phyloP scores from a whole-genome alignment of 805 yeast species.

The Kodamaea kakaduensis region DNA sequence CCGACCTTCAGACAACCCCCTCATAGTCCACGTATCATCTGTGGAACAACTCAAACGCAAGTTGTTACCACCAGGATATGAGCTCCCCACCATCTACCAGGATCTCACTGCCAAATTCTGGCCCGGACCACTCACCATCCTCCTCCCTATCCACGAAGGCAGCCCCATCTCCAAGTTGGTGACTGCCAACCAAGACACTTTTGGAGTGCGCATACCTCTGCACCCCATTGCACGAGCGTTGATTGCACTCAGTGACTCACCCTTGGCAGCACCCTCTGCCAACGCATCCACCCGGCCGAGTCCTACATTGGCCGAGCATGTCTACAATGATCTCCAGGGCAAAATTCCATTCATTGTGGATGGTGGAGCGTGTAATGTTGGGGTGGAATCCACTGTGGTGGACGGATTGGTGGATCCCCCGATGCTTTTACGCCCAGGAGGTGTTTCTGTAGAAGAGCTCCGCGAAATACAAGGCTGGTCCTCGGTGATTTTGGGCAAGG shows the following conservation, averaged over 20 bases:
- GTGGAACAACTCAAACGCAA: constrained; percentile 62
- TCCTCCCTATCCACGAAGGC: constrained; percentile 54
- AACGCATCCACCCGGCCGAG: constrained; percentile 94
- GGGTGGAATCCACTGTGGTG: constrained; percentile 90
- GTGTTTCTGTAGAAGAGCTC: constrained; percentile 78
- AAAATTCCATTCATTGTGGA: constrained; percentile 81
- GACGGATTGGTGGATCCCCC: constrained; percentile 89
- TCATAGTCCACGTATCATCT: constrained; percentile 86
- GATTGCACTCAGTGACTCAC: constrained; percentile 77
- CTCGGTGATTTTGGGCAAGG: constrained; percentile 58
- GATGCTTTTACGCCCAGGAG: constrained; percentile 89
- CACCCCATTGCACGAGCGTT: constrained; percentile 89
- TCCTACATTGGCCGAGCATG: constrained; percentile 87
- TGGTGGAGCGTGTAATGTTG: constrained; percentile 86
- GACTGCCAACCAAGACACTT: constrained; percentile 84
- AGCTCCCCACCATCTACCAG: constrained; percentile 66
- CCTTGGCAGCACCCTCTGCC: constrained; percentile 97
- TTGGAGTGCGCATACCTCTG: constrained; percentile 86
- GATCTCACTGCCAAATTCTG: constrained; percentile 68
- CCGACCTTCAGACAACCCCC: constrained; percentile 92
- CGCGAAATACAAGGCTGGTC: constrained; percentile 72
- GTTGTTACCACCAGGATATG: constrained; percentile 44
- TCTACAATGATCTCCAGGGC: constrained; percentile 71
- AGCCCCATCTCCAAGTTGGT: constrained; percentile 65
- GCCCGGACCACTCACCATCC: constrained; percentile 95